Conservation (phyloP, 2,329 filamentous ascomycete genomes). For the Exophiala bonariae region DNA sequence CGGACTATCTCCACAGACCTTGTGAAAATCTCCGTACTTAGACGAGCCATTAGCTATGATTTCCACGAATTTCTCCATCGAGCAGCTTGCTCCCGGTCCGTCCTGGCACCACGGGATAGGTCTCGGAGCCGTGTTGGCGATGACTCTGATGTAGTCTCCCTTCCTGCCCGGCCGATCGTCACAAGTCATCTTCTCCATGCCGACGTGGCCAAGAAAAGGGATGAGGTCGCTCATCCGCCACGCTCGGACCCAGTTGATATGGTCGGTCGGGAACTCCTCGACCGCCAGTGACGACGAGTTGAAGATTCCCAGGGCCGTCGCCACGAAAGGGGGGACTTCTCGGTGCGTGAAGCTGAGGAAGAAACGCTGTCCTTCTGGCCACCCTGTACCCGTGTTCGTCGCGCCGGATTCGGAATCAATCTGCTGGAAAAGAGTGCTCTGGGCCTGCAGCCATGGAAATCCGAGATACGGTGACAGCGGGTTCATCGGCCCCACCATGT, state of each 20-base stretch:
- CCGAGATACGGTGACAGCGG: slow-evolving; percentile 58
- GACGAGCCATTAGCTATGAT: slow-evolving; percentile 45
- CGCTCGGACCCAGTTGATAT: slow-evolving; percentile 49
- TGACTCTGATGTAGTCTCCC: slow-evolving; percentile 53
- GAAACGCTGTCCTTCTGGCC: slow-evolving; percentile 54
- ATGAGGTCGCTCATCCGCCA: slow-evolving; percentile 59
- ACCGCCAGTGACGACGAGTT: slow-evolving; percentile 47
- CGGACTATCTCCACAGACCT: slow-evolving; percentile 8
- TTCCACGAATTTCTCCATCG: slow-evolving; percentile 40
- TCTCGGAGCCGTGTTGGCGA: slow-evolving; percentile 65
- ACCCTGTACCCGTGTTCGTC: slow-evolving; percentile 47
- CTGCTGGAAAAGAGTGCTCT: slow-evolving; percentile 46
- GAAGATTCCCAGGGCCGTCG: slow-evolving; percentile 61
- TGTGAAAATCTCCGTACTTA: slow-evolving; percentile 19
- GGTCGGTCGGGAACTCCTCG: slow-evolving; percentile 47
- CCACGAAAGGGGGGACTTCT: slow-evolving; percentile 64
- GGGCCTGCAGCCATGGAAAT: slow-evolving; percentile 45
- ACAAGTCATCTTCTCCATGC: slow-evolving; percentile 64
- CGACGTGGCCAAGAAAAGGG: slow-evolving; percentile 65
- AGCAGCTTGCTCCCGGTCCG: slow-evolving; percentile 58
- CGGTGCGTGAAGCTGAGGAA: slow-evolving; percentile 66
- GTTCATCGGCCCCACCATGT: slow-evolving; percentile 57
- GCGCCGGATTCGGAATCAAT: slow-evolving; percentile 58
- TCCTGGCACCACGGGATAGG: slow-evolving; percentile 56
- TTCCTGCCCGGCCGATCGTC: slow-evolving; percentile 22